Evolutionary conservation across 129 eudicot species (phyloP), one percentile per base, ranked within the genome.

Genomic region (Chrysanthemum makinoi): DNA sequence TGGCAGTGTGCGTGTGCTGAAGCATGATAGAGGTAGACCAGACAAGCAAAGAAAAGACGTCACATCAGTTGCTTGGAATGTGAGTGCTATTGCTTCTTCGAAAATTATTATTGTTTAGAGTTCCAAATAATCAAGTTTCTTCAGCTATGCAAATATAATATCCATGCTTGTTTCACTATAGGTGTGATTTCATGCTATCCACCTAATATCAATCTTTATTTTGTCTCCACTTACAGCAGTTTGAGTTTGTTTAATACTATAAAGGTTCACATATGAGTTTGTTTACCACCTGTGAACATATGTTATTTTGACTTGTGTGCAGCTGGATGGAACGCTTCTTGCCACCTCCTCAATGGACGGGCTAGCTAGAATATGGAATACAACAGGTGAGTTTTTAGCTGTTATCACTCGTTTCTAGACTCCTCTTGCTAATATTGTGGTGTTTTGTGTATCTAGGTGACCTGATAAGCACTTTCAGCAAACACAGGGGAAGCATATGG

Each of bases 341-440:
- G 95, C 95, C 50, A 83, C 91, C 33, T 88, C 84, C 51, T 85
- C 85, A 3, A 46, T 57, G 39, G 95, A 85, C 71, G 95, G 88
- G 62, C 72, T 69, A 39, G 88, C 91, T 64, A 83, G 91, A 76
- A 76, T 88, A 13, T 88, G 95, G 95, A 79, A 56, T 65, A 51
- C 58, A 68, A 69, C 58, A 39, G 95, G 95, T 78, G 39, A 63
- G 80, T 57, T 56, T 75, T 75, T 30, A 55, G 57, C 50, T 52
- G 10, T 63, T 43, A 22, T 16, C 49, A 46, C 33, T 19, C 47
- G 48, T 65, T 65, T 30, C 20, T 65, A 39, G 22, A 46, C 65
- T 69, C 24, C 33, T 63, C 63, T 30, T 69, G 72, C 39, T 69
- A 33, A 47, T 46, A 17, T 69, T 24, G 49, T 39, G 72, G 48